phyloP scores from a whole-genome alignment of 805 yeast species.

The Barnettozyma sp. region DNA sequence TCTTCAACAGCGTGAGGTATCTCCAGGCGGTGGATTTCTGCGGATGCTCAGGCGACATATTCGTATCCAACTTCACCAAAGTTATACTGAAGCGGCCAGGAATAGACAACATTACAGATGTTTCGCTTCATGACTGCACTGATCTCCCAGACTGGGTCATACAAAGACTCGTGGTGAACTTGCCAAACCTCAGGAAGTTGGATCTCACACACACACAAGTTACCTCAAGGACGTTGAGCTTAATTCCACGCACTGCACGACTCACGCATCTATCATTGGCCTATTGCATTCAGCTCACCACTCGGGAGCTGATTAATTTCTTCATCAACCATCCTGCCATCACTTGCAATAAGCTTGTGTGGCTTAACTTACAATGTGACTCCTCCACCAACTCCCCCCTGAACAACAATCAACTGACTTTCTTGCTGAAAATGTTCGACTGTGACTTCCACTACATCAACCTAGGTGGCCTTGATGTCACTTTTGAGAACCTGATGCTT shows the following conservation, averaged over 20 bases:
- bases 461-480: slow-evolving; percentile 58
- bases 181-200: slow-evolving; percentile 51
- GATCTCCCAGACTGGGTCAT: slow-evolving; percentile 57
- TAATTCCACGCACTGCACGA: slow-evolving; percentile 48
- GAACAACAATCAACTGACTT: slow-evolving; percentile 43
- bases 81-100: slow-evolving; percentile 24
- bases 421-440: slow-evolving; percentile 35
- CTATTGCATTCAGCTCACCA: slow-evolving; percentile 59
- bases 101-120: slow-evolving; percentile 22
- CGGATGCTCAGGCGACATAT: slow-evolving; percentile 67
- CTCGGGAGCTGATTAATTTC: slow-evolving; percentile 64
- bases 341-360: slow-evolving; percentile 41
- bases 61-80: slow-evolving; percentile 50
- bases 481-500: slow-evolving; percentile 29
- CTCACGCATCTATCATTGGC: slow-evolving; percentile 71
- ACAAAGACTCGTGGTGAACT: slow-evolving; percentile 48
- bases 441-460: slow-evolving; percentile 43
- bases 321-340: slow-evolving; percentile 65
- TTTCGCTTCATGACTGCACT: slow-evolving; percentile 86
- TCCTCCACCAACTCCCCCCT: slow-evolving; percentile 56
- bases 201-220: slow-evolving; percentile 81
- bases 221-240: slow-evolving; percentile 50
- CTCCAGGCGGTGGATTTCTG: slow-evolving; percentile 78
- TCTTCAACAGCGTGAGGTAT: slow-evolving; percentile 48
- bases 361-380: slow-evolving; percentile 64